Conservation (phyloP, 2,329 filamentous ascomycete species). For the Ophiostoma sp. region DNA sequence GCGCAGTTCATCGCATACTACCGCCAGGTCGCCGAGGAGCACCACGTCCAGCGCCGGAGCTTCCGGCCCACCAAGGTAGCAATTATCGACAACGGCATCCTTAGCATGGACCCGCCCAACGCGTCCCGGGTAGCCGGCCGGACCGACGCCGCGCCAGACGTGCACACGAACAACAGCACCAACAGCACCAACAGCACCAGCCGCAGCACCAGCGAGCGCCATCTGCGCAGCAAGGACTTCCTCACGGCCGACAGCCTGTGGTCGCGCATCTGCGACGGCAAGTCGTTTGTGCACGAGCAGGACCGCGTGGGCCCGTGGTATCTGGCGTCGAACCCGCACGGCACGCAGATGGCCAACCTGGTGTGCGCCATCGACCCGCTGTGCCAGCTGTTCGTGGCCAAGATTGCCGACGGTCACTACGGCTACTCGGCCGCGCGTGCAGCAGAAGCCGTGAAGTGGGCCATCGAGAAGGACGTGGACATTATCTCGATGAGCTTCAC, state of each 20-base stretch:
- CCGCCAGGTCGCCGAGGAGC: not conserved
- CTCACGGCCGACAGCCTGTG: not conserved
- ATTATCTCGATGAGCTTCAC: no score
- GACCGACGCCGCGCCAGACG: not conserved
- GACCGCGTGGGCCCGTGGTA: not conserved
- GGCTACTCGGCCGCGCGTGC: no score
- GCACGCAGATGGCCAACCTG: not conserved
- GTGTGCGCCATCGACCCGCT: not conserved
- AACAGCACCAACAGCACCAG: not conserved
- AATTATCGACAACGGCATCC: not conserved
- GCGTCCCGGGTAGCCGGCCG: not conserved
- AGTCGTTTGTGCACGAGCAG: not conserved
- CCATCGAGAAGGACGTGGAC: no score
- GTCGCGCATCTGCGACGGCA: not conserved
- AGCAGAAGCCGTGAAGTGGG: no score
- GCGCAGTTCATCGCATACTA: not conserved
- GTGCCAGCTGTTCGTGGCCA: not conserved
- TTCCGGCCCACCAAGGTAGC: not conserved
- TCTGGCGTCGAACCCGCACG: not conserved
- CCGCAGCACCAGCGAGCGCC: not conserved
- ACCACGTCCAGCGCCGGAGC: not conserved
- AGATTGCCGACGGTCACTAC: not conserved
- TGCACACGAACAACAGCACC: not conserved
- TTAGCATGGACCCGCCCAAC: not conserved
- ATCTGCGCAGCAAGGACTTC: not conserved